A percentile compares a stretch with the other conserved stretches of the same genome.
phyloP scores from a whole-genome alignment of 1,139 yeast genomes.

The Ogataea hybrid region DNA sequence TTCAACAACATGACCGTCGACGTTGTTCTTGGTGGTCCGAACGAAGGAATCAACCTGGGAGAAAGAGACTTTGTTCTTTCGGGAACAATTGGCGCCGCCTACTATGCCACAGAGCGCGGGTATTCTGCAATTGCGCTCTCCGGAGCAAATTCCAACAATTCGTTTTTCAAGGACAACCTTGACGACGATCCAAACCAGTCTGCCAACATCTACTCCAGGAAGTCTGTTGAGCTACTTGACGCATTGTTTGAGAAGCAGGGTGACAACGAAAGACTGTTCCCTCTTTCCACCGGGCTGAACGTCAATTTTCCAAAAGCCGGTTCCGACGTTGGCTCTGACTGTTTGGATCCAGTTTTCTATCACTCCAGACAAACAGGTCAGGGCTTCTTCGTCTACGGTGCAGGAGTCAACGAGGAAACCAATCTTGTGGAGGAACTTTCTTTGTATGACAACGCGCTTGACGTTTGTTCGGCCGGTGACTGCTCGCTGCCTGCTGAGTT shows the following conservation, averaged over 20 bases:
- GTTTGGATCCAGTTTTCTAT: conserved; percentile 38
- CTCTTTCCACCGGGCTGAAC: conserved; percentile 40
- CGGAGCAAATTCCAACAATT: conserved; percentile 41
- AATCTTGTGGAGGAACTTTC: conserved; percentile 5
- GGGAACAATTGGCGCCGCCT: conserved; percentile 46
- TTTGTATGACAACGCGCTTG: conserved; percentile 15
- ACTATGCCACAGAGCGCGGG: conserved; percentile 43
- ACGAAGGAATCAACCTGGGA: conserved; percentile 44
- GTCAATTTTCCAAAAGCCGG: conserved; percentile 48
- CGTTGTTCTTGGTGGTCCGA: conserved; percentile 44
- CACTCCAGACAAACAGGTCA: conserved; percentile 38
- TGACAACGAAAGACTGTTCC: conserved; percentile 36
- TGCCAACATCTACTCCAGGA: conserved; percentile 42
- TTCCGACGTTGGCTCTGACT: conserved; percentile 31
- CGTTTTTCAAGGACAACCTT: conserved; percentile 42
- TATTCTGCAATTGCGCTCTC: conserved; percentile 41
- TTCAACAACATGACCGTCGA: conserved; percentile 39
- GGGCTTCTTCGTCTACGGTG: conserved; percentile 32
- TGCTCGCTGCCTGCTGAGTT: conserved; percentile 34
- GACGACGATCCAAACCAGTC: conserved; percentile 33
- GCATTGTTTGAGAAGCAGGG: conserved; percentile 38
- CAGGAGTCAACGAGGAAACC: conserved; percentile 26
- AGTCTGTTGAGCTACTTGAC: conserved; percentile 41
- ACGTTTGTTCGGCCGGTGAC: conserved; percentile 30
- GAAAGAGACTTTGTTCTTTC: conserved; percentile 39